Evolutionary conservation across 257 asterid genomes (phyloP).

Genomic region (Nicotiana sylvestris): DNA sequence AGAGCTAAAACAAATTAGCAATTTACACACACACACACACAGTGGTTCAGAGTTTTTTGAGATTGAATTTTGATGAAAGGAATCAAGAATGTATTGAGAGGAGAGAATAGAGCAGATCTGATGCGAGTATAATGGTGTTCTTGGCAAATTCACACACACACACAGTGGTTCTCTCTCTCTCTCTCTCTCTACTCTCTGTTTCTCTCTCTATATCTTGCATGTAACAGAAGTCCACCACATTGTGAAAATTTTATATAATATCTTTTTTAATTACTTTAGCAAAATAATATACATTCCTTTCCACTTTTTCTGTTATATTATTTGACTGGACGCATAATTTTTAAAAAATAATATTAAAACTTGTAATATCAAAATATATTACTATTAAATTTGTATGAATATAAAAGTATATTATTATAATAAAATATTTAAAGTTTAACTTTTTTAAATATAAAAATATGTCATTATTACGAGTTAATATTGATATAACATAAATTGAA

Average conservation of each 20-base stretch:
- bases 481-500: no score
- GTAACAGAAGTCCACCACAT: not conserved
- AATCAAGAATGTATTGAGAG: constrained; percentile 13
- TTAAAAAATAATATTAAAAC: no score
- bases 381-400: no score
- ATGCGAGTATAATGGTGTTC: constrained; percentile 24
- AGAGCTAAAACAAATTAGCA: not conserved
- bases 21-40: not conserved
- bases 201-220: constrained; percentile 23
- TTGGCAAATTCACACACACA: not conserved
- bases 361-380: no score
- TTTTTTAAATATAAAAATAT: no score
- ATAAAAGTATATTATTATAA: no score
- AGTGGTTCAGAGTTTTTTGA: not conserved
- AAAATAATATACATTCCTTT: not conserved
- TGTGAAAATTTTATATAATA: not conserved
- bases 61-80: constrained; percentile 22
- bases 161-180: not conserved
- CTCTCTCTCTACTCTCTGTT: not conserved
- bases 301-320: no score
- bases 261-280: not conserved
- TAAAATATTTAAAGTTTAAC: no score
- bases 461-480: no score
- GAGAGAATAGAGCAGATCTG: constrained; percentile 22
- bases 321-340: no score